Conservation (phyloP, 768 basidiomycete genomes). For the Inosperma sp. region DNA sequence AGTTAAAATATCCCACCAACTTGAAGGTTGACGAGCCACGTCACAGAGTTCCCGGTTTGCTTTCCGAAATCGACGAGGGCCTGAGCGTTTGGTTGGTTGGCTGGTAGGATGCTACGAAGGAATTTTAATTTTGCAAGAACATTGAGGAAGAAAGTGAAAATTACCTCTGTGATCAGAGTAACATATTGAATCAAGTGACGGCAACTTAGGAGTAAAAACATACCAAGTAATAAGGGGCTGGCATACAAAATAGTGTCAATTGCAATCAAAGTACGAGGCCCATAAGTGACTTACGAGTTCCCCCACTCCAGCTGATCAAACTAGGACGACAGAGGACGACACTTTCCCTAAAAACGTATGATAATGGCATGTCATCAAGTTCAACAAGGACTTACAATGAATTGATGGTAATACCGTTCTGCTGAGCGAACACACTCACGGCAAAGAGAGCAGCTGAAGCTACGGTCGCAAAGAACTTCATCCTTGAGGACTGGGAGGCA, state of each 20-base stretch:
- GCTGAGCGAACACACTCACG: conserved; percentile 21
- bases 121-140: background rate
- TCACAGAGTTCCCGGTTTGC: conserved; percentile 18
- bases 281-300: conserved; percentile 17
- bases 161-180: conserved; percentile 14
- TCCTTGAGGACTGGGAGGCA: conserved; percentile 8
- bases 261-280: background rate
- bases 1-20: conserved; percentile 12
- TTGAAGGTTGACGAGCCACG: conserved; percentile 26
- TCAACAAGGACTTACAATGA: conserved; percentile 19
- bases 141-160: background rate
- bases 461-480: conserved; percentile 23
- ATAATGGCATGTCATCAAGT: background rate
- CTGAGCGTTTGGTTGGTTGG: conserved; percentile 21
- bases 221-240: conserved; percentile 29
- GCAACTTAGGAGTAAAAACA: conserved; percentile 9
- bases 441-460: conserved; percentile 17
- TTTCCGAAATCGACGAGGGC: conserved; percentile 24
- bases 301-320: conserved; percentile 24
- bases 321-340: conserved; percentile 26
- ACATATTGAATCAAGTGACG: background rate
- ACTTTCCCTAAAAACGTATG: conserved; percentile 13
- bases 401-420: conserved; percentile 18
- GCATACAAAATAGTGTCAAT: background rate
- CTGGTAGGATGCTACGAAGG: conserved; percentile 21